Evolutionary conservation across 768 basidiomycete genomes (phyloP), one percentile per base, ranked within the genome.

Genomic region (Hericium rajendrae): DNA sequence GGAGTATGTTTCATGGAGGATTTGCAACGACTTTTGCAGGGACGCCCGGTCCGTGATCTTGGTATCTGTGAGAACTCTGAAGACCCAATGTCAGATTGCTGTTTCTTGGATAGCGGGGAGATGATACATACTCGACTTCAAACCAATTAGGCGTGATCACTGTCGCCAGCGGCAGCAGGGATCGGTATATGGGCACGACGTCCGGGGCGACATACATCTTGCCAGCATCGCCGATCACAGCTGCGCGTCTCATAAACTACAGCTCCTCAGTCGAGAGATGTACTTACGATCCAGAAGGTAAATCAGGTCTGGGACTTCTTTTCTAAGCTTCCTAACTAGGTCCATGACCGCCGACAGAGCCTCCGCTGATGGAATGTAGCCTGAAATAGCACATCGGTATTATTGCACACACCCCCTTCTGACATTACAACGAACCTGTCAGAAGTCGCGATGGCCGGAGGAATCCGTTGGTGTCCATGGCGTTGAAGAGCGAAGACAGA

Each of bases 121-220:
- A 55, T 48, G 26, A 59, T 13, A 70, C 85, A 69, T 68, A 94
- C 93, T 98, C 95, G 60, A 88, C 89, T 74, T 99, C 97, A 64
- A 94, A 99, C 83, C 94, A 97, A 67, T 99, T 99, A 0, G 97
- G 97, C 0, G 97, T 93, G 62, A 97, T 97, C 51, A 97, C 84
- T 0, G 90, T 90, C 2, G 97, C 87, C n/a, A 84, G 72, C n/a
- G 83, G 76, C 1, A 95, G 75, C 73, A 94, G 80, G 43, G 77
- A 73, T 49, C 84, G 82, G 74, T 99, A 98, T 40, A 91, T 78
- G 1, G 93, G 91, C 58, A 98, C 75, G 9, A 94, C 91, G 59
- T 91, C 84, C 20, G 85, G 76, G 4, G 93, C 81, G 20, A 97
- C 94, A 64, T 99, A 99, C 13, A 99, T 74, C 40, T 75, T 78